Evolutionary conservation across 345 rosid species (phyloP), one percentile per base, ranked within the genome.

Genomic region (Psidium friedrichsthalianum): DNA sequence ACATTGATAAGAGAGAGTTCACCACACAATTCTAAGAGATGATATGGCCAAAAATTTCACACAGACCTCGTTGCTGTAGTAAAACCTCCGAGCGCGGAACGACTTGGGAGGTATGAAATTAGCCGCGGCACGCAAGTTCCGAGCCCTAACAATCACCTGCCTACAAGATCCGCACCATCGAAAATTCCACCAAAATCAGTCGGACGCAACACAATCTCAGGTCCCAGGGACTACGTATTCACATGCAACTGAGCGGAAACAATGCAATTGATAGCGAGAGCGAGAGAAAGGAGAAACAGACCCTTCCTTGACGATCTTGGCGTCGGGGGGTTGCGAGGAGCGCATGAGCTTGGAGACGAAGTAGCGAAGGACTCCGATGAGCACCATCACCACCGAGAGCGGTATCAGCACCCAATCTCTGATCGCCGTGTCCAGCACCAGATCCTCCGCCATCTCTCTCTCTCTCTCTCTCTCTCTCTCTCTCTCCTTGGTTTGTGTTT

Each of bases 341-440:
- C 95, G 99, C 97, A 94, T 92, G 86, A 96, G 95, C 93, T 96
- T 98, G 84, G 94, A 90, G 85, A 90, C 94, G 85, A 96, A 98
- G 93, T 98, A 90, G 51, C 99, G 94, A 56, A 98, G 98, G 82
- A 97, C 88, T 27, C 98, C 99, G 25, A 96, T 96, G 82, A 96
- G 96, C 40, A 95, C 98, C 98, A 95, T 97, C 83, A 96, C 99
- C 53, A 95, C 93, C 1, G 99, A 95, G 15, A 97, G 90, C 36
- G 98, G 99, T 42, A 97, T 97, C 86, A 97, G 88, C 49, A 97
- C 98, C 98, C 98, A 97, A 20, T 96, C 96, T 90, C 98, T 94
- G 74, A 97, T 97, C 86, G 99, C 99, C 69, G 98, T 95, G 86
- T 97, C 99, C 4, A 96, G 93, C 61, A 97, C 99, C 84, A 97